Conservation (phyloP, 768 basidiomycete genomes). For the Auricularia cornea region DNA sequence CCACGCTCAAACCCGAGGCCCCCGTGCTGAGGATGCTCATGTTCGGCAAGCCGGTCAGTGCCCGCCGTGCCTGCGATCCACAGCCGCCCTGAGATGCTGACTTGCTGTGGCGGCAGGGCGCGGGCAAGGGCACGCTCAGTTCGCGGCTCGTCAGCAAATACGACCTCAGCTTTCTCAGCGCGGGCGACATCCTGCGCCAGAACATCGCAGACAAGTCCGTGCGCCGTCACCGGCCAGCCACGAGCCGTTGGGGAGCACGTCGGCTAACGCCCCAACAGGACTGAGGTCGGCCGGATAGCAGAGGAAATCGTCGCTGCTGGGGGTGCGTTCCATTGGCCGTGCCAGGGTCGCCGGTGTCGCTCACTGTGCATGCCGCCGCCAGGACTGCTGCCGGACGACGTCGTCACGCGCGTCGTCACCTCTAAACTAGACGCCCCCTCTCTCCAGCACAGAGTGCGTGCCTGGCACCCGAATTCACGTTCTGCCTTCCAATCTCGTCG, state of each 20-base stretch:
- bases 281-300: constrained; percentile 63
- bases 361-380: background rate
- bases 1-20: background rate
- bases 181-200: constrained; percentile 78
- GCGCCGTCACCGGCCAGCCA: background rate
- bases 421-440: constrained; percentile 48
- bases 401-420: constrained; percentile 71
- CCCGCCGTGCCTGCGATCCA: constrained; percentile 16
- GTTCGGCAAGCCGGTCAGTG: constrained; percentile 62
- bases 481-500: background rate
- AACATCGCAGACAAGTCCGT: constrained; percentile 64
- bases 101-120: constrained; percentile 15
- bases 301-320: constrained; percentile 75
- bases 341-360: background rate
- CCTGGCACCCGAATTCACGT: no score
- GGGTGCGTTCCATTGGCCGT: constrained; percentile 20
- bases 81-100: background rate
- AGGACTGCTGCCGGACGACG: constrained; percentile 62
- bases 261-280: constrained; percentile 28
- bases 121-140: constrained; percentile 66
- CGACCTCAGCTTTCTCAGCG: constrained; percentile 67
- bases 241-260: background rate
- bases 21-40: constrained; percentile 52
- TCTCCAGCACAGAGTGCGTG: constrained; percentile 53
- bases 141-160: constrained; percentile 71